A percentile compares a stretch with the other conserved stretches of the same genome.
Conservation (phyloP, 2,329 filamentous ascomycete species). For the Beauveria asiatica region DNA sequence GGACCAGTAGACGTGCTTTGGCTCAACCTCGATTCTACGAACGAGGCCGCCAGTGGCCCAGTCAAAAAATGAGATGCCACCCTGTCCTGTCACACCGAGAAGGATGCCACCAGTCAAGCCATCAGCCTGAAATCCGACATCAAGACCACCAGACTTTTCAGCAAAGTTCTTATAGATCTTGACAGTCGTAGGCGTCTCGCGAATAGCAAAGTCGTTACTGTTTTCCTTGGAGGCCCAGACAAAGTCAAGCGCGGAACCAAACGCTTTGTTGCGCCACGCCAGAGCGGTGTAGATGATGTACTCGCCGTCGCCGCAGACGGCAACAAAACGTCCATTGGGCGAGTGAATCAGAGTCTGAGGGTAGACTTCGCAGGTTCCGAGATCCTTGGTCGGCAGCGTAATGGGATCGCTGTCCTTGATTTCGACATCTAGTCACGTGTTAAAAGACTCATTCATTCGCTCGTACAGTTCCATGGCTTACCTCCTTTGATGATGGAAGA, state of each 20-base stretch:
- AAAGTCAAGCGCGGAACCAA: conserved; percentile 91
- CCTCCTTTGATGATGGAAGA: conserved; percentile 88
- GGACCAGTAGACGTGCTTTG: conserved; percentile 85
- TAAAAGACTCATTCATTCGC: conserved; percentile 15
- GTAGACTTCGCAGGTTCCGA: conserved; percentile 94
- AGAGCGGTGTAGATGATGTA: conserved; percentile 98
- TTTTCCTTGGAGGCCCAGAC: conserved; percentile 96
- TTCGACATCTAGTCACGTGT: conserved; percentile 49
- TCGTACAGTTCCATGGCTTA: conserved; percentile 24
- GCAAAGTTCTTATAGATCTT: conserved; percentile 98
- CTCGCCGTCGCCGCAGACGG: conserved; percentile 83
- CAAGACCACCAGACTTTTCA: conserved; percentile 78
- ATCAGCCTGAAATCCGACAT: conserved; percentile 92
- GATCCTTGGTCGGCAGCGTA: conserved; percentile 80
- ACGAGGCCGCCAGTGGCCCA: conserved; percentile 88
- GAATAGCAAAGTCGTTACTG: conserved; percentile 96
- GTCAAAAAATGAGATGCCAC: conserved; percentile 92
- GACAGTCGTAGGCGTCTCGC: conserved; percentile 86
- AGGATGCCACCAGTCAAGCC: conserved; percentile 82
- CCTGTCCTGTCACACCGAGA: conserved; percentile 89
- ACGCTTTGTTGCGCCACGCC: conserved; percentile 95
- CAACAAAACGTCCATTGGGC: conserved; percentile 84
- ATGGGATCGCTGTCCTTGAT: conserved; percentile 87
- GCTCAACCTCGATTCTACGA: conserved; percentile 78
- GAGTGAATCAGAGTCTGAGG: conserved; percentile 91